Evolutionary conservation across 2,329 filamentous ascomycete genomes (phyloP).

Genomic region (Diaporthe caulivora): DNA sequence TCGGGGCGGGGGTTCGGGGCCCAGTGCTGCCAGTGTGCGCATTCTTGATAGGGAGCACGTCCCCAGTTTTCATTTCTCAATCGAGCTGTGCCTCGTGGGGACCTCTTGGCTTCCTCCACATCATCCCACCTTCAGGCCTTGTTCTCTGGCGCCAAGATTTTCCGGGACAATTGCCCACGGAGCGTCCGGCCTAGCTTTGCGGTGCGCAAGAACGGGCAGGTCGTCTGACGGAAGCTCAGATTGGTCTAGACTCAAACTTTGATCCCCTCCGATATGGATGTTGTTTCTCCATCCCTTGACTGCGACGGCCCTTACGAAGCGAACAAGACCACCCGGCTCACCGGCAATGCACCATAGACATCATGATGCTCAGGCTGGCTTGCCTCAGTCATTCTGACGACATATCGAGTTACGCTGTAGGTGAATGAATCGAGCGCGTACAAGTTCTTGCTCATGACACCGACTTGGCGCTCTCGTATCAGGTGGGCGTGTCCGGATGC

Average conservation of each 20-base stretch:
- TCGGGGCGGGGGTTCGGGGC: conserved; percentile 10
- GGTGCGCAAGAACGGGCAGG: not conserved
- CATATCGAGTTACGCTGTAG: not conserved
- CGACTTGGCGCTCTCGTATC: not conserved
- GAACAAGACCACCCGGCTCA: not conserved
- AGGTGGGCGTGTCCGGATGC: no score
- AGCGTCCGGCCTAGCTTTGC: conserved; percentile 1
- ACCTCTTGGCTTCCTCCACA: conserved; percentile 15
- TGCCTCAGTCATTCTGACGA: no score
- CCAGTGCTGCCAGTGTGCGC: not conserved
- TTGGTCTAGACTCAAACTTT: conserved; percentile 8
- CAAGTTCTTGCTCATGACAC: no score
- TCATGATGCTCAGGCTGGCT: not conserved
- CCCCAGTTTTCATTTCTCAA: conserved; percentile 28
- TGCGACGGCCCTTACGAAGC: not conserved
- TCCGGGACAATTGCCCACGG: not conserved
- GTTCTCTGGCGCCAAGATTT: not conserved
- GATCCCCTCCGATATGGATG: not conserved
- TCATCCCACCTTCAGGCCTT: not conserved
- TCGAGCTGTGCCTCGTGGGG: not conserved
- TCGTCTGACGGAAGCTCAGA: not conserved
- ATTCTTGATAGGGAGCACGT: not conserved
- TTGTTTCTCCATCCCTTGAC: not conserved
- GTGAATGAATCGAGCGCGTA: no score
- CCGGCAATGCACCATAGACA: not conserved